A percentile compares a stretch with the other conserved stretches of the same genome.
Conservation (phyloP, 768 basidiomycete genomes). For the Podaxis sp. region DNA sequence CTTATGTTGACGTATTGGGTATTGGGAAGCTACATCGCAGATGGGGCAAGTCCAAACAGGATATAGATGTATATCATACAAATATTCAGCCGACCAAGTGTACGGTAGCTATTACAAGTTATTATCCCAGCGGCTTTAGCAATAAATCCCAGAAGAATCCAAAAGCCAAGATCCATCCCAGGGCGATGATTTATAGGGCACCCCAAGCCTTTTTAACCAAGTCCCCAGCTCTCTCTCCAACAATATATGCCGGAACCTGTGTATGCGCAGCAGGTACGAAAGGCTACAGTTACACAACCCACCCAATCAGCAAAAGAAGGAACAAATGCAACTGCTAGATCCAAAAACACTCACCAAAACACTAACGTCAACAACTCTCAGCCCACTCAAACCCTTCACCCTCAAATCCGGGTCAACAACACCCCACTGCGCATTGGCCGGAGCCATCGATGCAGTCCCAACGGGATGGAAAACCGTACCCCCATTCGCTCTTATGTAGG, state of each 20-base stretch:
- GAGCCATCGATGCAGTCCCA: constrained; percentile 31
- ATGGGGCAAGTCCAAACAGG: background rate
- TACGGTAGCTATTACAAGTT: too few relatives aligned
- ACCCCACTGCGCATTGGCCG: constrained; percentile 21
- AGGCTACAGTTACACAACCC: constrained; percentile 20
- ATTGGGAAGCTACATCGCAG: too few relatives aligned
- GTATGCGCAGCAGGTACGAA: constrained; percentile 33
- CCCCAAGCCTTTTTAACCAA: constrained; percentile 10
- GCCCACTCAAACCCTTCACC: constrained; percentile 33
- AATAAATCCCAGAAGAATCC: too few relatives aligned
- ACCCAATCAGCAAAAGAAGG: background rate
- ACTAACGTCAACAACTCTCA: constrained; percentile 39
- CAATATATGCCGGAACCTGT: constrained; percentile 33
- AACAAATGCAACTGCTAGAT: background rate
- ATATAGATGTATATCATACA: too few relatives aligned
- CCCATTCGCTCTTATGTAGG: constrained; percentile 22
- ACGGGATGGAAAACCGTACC: constrained; percentile 30
- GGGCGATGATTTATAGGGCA: background rate
- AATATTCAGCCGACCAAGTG: too few relatives aligned
- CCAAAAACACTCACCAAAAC: constrained; percentile 19
- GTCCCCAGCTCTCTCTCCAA: constrained; percentile 36
- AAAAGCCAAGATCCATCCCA: too few relatives aligned
- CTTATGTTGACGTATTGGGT: too few relatives aligned
- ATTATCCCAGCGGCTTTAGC: too few relatives aligned
- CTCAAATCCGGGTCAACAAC: constrained; percentile 25